Percentiles rank a stretch among this genome's conserved stretches.
Conservation (phyloP, 2,329 filamentous ascomycete species). For the Colletotrichum eremochloae region DNA sequence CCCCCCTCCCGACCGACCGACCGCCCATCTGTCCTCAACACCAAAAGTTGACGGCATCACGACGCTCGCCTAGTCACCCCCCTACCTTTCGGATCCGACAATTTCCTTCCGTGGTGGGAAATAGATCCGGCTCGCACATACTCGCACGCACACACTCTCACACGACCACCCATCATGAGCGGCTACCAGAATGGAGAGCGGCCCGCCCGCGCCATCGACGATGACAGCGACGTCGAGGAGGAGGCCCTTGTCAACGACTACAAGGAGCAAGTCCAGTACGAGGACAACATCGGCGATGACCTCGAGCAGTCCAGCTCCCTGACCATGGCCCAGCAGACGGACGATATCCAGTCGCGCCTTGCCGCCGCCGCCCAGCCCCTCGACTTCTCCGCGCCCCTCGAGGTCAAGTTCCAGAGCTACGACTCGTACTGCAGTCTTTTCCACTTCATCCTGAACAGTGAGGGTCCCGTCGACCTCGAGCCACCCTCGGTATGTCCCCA, state of each 20-base stretch:
- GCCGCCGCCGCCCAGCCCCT: constrained; percentile 93
- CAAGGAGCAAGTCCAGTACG: constrained; percentile 94
- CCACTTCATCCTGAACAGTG: constrained; percentile 99
- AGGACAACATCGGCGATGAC: constrained; percentile 82
- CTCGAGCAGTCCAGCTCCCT: constrained; percentile 80
- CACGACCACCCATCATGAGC: constrained; percentile 63
- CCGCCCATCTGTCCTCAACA: constrained; percentile 39
- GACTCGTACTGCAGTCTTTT: constrained; percentile 99
- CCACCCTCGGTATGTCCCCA: constrained; percentile 84
- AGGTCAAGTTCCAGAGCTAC: constrained; percentile 98
- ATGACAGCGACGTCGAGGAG: constrained; percentile 96
- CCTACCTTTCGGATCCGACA: constrained; percentile 9
- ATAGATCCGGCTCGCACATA: background rate
- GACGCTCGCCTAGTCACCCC: constrained; percentile 5
- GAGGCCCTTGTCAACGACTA: constrained; percentile 96
- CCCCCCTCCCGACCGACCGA: constrained; percentile 20
- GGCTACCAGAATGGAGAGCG: constrained; percentile 72
- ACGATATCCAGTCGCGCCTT: constrained; percentile 94
- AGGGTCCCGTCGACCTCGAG: constrained; percentile 97
- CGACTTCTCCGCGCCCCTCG: constrained; percentile 94
- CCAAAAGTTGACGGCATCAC: constrained; percentile 24
- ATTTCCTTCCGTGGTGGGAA: constrained; percentile 10
- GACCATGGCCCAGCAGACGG: constrained; percentile 79
- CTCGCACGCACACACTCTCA: background rate
- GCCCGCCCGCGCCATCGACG: constrained; percentile 70